Evolutionary conservation across 129 eudicot species (phyloP).

Genomic region (Silybum marianum): DNA sequence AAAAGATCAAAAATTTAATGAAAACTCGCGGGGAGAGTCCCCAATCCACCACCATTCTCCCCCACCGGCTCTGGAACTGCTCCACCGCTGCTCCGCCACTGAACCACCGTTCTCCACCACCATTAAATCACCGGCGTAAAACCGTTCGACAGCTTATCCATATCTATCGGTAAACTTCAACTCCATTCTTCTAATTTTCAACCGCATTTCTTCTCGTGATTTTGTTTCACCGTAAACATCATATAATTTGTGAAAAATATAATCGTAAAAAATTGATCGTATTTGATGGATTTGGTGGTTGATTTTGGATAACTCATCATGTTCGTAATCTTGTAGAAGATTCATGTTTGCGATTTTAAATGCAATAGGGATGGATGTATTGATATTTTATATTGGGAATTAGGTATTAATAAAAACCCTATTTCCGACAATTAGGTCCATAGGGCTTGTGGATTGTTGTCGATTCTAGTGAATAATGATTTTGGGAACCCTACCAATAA

Average conservation of each 20-base stretch:
- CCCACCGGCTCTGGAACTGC: constrained; percentile 1
- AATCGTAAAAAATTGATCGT: background rate
- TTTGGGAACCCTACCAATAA: constrained; percentile 13
- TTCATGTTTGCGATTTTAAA: constrained; percentile 14
- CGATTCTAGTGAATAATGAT: constrained; percentile 2
- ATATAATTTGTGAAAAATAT: background rate
- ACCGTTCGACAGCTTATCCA: background rate
- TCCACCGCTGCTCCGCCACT: constrained; percentile 1
- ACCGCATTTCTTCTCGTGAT: background rate
- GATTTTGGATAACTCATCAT: background rate
- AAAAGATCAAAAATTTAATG: too few relatives aligned
- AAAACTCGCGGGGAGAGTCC: background rate
- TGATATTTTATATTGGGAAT: background rate
- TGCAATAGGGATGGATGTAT: constrained; percentile 24
- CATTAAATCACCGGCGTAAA: background rate
- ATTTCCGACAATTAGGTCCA: constrained; percentile 25
- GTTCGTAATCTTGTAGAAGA: background rate
- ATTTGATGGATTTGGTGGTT: background rate
- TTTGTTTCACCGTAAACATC: background rate
- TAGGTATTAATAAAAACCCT: background rate
- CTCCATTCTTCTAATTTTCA: background rate
- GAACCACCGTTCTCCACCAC: background rate
- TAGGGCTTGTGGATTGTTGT: constrained; percentile 12
- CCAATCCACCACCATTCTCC: constrained; percentile 1
- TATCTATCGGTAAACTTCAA: background rate